These are phyloP conservation scores for Podila verticillata DNA, from an alignment of 192 early-diverging fungal genomes.

Conservation along the genomic window DNA sequence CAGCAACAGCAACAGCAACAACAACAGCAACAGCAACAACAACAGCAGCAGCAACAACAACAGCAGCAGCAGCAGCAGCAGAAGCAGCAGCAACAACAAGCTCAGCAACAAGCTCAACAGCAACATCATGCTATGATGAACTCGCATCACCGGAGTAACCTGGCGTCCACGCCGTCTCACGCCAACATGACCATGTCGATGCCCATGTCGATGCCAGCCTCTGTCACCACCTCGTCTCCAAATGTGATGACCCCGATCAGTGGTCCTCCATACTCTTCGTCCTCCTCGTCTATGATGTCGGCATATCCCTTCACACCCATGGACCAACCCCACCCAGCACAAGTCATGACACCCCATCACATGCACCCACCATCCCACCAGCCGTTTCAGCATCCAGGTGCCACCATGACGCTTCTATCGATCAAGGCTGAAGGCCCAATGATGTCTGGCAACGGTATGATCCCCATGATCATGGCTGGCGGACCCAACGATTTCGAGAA, in stretches of 20 bases:
- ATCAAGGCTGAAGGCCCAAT: slow-evolving; percentile 25
- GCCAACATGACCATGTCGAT: slow-evolving; percentile 11
- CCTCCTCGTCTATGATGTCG: slow-evolving; percentile 5
- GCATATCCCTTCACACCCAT: slow-evolving; percentile 15
- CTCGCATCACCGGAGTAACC: slow-evolving; percentile 16
- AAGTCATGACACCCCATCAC: background rate
- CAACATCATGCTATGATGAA: slow-evolving; percentile 39
- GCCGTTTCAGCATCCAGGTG: slow-evolving; percentile 22
- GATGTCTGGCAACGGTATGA: slow-evolving; percentile 9
- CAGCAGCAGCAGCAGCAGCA: slow-evolving; percentile 21
- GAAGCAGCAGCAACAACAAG: slow-evolving; percentile 13
- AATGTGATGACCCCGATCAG: slow-evolving; percentile 27
- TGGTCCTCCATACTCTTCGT: slow-evolving; percentile 6
- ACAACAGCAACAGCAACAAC: slow-evolving; percentile 21
- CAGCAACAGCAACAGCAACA: slow-evolving; percentile 24
- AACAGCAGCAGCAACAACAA: slow-evolving; percentile 25
- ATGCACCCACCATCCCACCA: slow-evolving; percentile 16
- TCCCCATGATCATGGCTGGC: slow-evolving; percentile 5
- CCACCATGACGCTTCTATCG: slow-evolving; percentile 44
- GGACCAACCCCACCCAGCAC: slow-evolving; percentile 5
- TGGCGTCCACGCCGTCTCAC: slow-evolving; percentile 7
- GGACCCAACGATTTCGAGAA: slow-evolving; percentile 17
- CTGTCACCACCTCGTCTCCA: slow-evolving; percentile 1
- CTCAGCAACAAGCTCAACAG: slow-evolving; percentile 8
- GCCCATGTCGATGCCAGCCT: slow-evolving; percentile 29